Evolutionary conservation across 2,329 filamentous ascomycete species (phyloP), one percentile per base, ranked within the genome.

Genomic region (Talaromyces sp.): DNA sequence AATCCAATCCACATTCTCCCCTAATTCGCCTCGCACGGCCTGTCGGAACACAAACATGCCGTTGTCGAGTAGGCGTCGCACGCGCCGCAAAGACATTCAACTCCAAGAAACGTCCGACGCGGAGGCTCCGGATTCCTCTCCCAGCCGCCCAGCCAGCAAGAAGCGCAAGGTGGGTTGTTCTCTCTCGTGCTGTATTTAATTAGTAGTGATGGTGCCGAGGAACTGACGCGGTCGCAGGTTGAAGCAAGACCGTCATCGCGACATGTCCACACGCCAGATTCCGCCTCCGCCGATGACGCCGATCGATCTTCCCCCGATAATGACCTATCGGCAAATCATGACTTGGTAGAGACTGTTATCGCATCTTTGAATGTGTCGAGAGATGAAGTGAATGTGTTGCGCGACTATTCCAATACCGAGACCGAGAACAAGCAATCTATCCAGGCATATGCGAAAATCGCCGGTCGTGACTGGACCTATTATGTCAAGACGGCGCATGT

Each of bases 401-500:
- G 73, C 66, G 76, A 82, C 59, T 77, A 82, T 67, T 78, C 79
- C 27, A 82, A 83, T 67, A 72, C 75, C 27, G 80, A 78, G 65
- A 77, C 75, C 60, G 78, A 78, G 66, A 80, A 80, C 60, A 78
- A 79, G 63, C 76, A 80, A 66, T 82, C 79, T 56, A 78, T 83
- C 65, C 77, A 78, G 62, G 82, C 82, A 39, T 83, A 82, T 69
- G 82, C 82, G 31, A 83, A 82, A 69, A 80, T 83, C 65, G 81
- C 80, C 60, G 82, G 82, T 62, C 76, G 79, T 67, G 78, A 81
- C 67, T 83, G 82, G 82, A 83, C 82, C 19, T 83, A 82, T 69
- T 83, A 82, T 70, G 80, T 83, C 66, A 79, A 81, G 65, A 77
- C 77, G n/a, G 72, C 81, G 52, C 75, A 79, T 68, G 75, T 83